Evolutionary conservation across 2,329 filamentous ascomycete species (phyloP), one percentile per base, ranked within the genome.

Genomic region (Onygena corvina): DNA sequence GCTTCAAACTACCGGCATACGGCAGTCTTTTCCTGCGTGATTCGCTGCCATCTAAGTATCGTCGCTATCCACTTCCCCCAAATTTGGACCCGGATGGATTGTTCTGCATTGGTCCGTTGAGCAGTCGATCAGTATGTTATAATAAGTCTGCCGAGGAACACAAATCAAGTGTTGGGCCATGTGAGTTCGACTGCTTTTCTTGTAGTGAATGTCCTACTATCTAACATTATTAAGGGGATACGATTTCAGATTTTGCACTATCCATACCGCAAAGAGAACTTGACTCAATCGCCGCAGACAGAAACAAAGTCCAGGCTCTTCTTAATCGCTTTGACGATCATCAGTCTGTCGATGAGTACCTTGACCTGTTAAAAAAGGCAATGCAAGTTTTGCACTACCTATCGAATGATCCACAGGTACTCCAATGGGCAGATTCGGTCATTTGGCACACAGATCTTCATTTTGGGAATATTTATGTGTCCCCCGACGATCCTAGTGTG

Each of bases 401-500:
- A 9, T 57, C 54, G 18, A 42, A 23, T 31, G 31, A 27, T 30
- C 16, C 31, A 18, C 4, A 36, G 16, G 23, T 27, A 44, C 11
- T 30, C 46, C 14, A 30, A 34, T 30, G 31, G 27, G 27, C 16
- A 5, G 30, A 33, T 12, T 33, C 30, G 2, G 30, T 33, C 16
- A 49, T 71, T 33, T 69, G 61, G 63, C 67, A 72, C 57, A 58
- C 56, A 27, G 67, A 71, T 54, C 57, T 70, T 29, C 64, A 66
- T 53, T 51, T 64, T 9, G 58, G 59, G 4, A 71, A 70, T 51
- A 58, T 71, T 20, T 69, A 70, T 50, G 60, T 69, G 23, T 40
- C 65, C 21, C 16, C 2, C 11, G 35, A 27, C 60, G 55, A 31
- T 54, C 60, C 21, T 55, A 54, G 3, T 7, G 48, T 1, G 49